phyloP scores from a whole-genome alignment of 2,329 filamentous ascomycete species.

The Corinectria fuckeliana region DNA sequence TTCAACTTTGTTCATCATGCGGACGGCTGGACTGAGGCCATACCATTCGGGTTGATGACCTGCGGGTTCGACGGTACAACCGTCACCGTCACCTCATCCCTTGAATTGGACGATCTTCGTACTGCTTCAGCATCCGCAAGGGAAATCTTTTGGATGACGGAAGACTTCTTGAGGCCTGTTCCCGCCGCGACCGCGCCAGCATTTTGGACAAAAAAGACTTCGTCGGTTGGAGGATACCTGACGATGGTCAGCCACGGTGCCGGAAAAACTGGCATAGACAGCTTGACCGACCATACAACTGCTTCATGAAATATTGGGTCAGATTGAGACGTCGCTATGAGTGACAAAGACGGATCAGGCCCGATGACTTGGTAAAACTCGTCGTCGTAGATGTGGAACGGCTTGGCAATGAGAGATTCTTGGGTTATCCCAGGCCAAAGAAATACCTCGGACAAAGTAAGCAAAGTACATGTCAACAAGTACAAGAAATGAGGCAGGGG shows the following conservation, averaged over 20 bases:
- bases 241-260: neutral
- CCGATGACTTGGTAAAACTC: conserved; percentile 60
- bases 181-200: conserved; percentile 55
- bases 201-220: conserved; percentile 62
- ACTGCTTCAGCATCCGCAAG: conserved; percentile 49
- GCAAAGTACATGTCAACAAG: no score
- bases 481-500: no score
- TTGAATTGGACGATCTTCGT: conserved; percentile 5
- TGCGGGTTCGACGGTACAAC: conserved; percentile 50
- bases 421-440: no score
- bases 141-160: conserved; percentile 57
- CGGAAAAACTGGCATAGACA: no score
- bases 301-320: conserved; percentile 63
- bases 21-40: neutral
- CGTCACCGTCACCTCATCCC: conserved; percentile 49
- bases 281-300: conserved; percentile 51
- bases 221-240: conserved; percentile 52
- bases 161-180: conserved; percentile 58
- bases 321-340: conserved; percentile 52
- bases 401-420: conserved; percentile 27
- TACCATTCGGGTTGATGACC: conserved; percentile 60
- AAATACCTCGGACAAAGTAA: no score
- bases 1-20: conserved; percentile 50
- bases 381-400: conserved; percentile 50
- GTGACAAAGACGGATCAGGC: conserved; percentile 53